Evolutionary conservation across 108 stramenopile genomes (phyloP).

Genomic region (Aurantiochytrium sp.): DNA sequence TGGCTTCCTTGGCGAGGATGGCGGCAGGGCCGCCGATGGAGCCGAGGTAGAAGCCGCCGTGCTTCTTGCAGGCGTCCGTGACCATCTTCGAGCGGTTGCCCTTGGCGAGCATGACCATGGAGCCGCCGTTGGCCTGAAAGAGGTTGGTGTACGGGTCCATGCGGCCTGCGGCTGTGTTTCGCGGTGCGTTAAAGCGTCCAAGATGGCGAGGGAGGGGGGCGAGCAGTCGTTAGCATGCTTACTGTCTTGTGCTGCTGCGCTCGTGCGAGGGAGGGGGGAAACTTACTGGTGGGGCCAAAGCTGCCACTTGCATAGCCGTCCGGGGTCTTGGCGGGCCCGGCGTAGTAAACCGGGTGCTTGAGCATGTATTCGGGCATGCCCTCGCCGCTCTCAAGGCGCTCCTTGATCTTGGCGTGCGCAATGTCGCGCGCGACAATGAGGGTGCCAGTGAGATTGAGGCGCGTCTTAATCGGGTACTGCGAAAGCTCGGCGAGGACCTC

Average conservation of each 20-base stretch:
- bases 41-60: conserved; percentile 92
- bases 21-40: conserved; percentile 93
- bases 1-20: conserved; percentile 88
- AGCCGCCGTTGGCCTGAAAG: conserved; percentile 86
- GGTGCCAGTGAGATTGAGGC: conserved; percentile 80
- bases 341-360: conserved; percentile 90
- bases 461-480: conserved; percentile 74
- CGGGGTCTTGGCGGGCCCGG: conserved; percentile 92
- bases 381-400: conserved; percentile 80
- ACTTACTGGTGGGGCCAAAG: conserved; percentile 76
- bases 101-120: conserved; percentile 85
- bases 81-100: conserved; percentile 85
- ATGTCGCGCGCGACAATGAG: conserved; percentile 93
- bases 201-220: too few species aligned
- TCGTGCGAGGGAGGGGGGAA: too few species aligned
- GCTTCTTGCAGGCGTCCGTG: conserved; percentile 87
- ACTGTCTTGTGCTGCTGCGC: too few species aligned
- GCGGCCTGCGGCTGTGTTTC: conserved; percentile 80
- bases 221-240: too few species aligned
- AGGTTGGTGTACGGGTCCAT: conserved; percentile 92
- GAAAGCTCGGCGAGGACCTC: conserved; percentile 73
- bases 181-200: too few species aligned
- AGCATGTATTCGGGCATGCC: conserved; percentile 90
- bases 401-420: conserved; percentile 89
- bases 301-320: conserved; percentile 87